phyloP scores from a whole-genome alignment of 495 filamentous ascomycete genomes.

The Aspergillus campestris region DNA sequence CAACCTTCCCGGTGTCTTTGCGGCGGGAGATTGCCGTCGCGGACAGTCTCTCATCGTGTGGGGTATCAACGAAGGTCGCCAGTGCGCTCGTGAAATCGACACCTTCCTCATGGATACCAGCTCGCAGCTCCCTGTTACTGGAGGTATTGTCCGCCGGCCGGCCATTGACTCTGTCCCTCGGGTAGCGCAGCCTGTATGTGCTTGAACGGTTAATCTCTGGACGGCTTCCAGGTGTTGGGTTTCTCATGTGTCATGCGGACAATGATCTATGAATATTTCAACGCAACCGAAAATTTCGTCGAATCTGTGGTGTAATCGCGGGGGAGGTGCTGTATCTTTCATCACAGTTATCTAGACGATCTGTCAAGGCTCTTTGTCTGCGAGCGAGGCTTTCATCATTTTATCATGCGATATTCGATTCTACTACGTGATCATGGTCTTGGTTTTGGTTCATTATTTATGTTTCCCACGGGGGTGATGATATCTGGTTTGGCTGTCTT shows the following conservation, averaged over 20 bases:
- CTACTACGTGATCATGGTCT: neutral
- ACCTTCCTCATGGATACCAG: conserved; percentile 68
- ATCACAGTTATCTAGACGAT: conserved; percentile 3
- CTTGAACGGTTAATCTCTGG: conserved; percentile 10
- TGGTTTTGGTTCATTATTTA: neutral
- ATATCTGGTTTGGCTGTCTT: conserved; percentile 7
- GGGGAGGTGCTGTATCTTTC: conserved; percentile 1
- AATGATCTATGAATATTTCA: conserved; percentile 14
- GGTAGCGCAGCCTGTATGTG: conserved; percentile 23
- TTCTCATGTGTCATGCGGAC: conserved; percentile 10
- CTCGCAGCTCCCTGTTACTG: conserved; percentile 81
- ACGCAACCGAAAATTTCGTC: conserved; percentile 4
- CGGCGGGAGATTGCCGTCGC: conserved; percentile 92
- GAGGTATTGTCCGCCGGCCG: conserved; percentile 82
- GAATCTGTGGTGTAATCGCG: conserved; percentile 4
- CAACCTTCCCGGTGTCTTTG: conserved; percentile 84
- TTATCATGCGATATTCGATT: too few relatives aligned
- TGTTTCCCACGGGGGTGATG: conserved; percentile 1
- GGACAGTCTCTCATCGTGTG: conserved; percentile 98
- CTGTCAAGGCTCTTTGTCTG: neutral
- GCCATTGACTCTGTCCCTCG: conserved; percentile 45
- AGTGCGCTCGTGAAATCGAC: conserved; percentile 91
- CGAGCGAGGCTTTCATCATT: too few relatives aligned
- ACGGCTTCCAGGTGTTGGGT: conserved; percentile 9
- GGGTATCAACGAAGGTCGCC: conserved; percentile 98